Conservation (phyloP, 1,284 basidiomycete species). For the Ganoderma meredithae region DNA sequence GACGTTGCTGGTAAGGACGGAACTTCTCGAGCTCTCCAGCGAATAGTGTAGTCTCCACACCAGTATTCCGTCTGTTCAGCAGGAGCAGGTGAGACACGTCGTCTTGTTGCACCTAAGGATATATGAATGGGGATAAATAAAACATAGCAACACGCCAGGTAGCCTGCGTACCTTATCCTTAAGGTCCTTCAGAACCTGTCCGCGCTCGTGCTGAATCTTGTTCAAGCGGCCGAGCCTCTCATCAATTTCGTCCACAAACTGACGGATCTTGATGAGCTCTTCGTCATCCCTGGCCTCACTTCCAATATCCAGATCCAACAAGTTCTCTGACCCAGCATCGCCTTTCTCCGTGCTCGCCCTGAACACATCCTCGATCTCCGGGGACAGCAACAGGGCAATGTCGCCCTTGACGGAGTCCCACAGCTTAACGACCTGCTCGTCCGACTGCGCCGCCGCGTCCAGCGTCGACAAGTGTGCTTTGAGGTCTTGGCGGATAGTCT, state of each 20-base stretch:
- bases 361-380: constrained; percentile 78
- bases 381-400: constrained; percentile 70
- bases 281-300: constrained; percentile 69
- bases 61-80: constrained; percentile 87
- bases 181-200: constrained; percentile 89
- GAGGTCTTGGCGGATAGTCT: constrained; percentile 79
- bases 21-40: constrained; percentile 96
- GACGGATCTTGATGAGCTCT: constrained; percentile 71
- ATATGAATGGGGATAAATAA: background rate
- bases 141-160: background rate
- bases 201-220: constrained; percentile 87
- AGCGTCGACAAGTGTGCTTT: constrained; percentile 82
- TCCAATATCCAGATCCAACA: constrained; percentile 77
- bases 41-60: constrained; percentile 89
- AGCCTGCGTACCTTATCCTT: constrained; percentile 80
- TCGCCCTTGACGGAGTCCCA: constrained; percentile 82
- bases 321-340: constrained; percentile 54
- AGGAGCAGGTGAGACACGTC: constrained; percentile 96
- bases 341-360: constrained; percentile 60
- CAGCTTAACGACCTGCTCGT: constrained; percentile 76
- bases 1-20: constrained; percentile 86
- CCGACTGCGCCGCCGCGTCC: constrained; percentile 81
- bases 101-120: constrained; percentile 85
- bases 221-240: constrained; percentile 79
- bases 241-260: constrained; percentile 79